These are phyloP conservation scores for Aethionema arabicum DNA, from an alignment of 345 rosid genomes.

Conservation along the genomic window DNA sequence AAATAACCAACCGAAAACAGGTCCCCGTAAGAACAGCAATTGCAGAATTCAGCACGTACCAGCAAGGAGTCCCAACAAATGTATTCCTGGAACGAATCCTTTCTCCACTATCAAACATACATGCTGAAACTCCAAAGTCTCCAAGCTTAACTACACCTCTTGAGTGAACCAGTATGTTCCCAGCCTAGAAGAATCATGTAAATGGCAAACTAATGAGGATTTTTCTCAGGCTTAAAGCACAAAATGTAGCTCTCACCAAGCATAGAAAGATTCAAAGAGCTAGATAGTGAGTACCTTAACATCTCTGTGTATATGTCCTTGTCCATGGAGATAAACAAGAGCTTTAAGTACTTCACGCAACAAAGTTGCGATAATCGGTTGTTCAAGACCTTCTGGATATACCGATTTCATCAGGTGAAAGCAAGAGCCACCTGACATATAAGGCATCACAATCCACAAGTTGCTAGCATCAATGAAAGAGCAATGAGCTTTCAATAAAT, in stretches of 20 bases:
- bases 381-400: conserved; percentile 81
- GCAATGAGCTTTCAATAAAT: conserved; percentile 66
- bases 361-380: conserved; percentile 74
- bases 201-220: background rate
- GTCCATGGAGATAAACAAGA: conserved; percentile 77
- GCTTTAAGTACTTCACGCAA: conserved; percentile 76
- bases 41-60: conserved; percentile 38
- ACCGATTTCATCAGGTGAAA: conserved; percentile 72
- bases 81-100: conserved; percentile 81
- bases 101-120: conserved; percentile 91
- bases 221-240: conserved; percentile 11
- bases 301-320: conserved; percentile 93
- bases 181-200: conserved; percentile 51
- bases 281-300: conserved; percentile 53
- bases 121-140: conserved; percentile 90
- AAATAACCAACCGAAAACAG: background rate
- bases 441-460: conserved; percentile 96
- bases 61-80: conserved; percentile 91
- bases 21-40: background rate
- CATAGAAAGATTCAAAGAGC: background rate
- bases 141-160: conserved; percentile 74
- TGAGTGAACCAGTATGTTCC: conserved; percentile 68
- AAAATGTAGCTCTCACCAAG: background rate
- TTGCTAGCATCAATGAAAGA: conserved; percentile 58
- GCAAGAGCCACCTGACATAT: conserved; percentile 87